A percentile compares a stretch with the other conserved stretches of the same genome.
Evolutionary conservation across 208 protist species (phyloP).

Genomic region (Blastocrithidia nonstop): DNA sequence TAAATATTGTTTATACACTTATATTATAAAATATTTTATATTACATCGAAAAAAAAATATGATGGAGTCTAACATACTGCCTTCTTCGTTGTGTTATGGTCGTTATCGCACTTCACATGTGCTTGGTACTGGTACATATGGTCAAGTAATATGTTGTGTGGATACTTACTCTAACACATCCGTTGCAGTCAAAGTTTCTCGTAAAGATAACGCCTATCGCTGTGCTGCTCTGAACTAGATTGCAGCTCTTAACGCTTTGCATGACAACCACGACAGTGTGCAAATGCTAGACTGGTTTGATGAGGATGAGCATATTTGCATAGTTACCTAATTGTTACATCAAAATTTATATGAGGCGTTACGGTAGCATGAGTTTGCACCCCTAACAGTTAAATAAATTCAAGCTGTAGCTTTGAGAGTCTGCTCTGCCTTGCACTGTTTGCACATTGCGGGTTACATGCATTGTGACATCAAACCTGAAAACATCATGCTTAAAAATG

Average conservation of each 20-base stretch:
- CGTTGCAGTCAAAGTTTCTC: constrained; percentile 79
- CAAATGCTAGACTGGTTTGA: constrained; percentile 66
- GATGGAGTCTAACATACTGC: neutral
- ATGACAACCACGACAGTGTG: constrained; percentile 18
- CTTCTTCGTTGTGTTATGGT: constrained; percentile 20
- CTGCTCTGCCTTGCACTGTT: constrained; percentile 22
- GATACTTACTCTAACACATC: constrained; percentile 65
- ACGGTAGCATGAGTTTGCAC: constrained; percentile 20
- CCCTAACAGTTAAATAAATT: constrained; percentile 37
- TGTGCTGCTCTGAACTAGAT: constrained; percentile 76
- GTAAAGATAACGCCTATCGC: constrained; percentile 60
- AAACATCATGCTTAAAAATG: constrained; percentile 81
- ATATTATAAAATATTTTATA: constrained; percentile 1
- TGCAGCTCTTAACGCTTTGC: constrained; percentile 25
- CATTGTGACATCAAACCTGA: constrained; percentile 96
- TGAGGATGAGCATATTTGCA: constrained; percentile 60
- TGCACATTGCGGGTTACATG: constrained; percentile 77
- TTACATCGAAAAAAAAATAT: neutral
- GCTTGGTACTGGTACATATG: constrained; percentile 85
- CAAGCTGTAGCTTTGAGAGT: constrained; percentile 31
- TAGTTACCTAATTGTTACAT: constrained; percentile 65
- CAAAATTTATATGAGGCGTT: constrained; percentile 65
- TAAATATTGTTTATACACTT: neutral
- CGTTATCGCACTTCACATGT: constrained; percentile 56
- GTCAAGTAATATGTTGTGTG: constrained; percentile 71